Evolutionary conservation across 1,284 basidiomycete species (phyloP).

Genomic region (Porphyrellus sp.): DNA sequence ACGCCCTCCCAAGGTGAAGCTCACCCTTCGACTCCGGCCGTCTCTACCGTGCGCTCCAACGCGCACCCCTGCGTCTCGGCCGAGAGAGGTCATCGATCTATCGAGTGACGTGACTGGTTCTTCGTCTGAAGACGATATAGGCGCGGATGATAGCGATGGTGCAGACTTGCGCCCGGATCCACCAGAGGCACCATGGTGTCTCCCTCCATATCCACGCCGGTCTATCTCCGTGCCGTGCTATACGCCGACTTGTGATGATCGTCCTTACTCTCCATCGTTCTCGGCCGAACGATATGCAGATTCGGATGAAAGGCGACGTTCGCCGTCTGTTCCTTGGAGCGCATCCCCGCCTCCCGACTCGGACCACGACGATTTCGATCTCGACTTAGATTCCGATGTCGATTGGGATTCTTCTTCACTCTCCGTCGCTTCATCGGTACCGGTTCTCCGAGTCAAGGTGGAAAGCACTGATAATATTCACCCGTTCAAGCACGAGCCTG

Average conservation of each 20-base stretch:
- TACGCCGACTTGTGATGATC: constrained; percentile 43
- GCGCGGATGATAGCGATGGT: constrained; percentile 32
- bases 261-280: constrained; percentile 30
- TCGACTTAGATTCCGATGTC: constrained; percentile 37
- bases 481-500: constrained; percentile 54
- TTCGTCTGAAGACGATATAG: constrained; percentile 26
- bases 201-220: constrained; percentile 43
- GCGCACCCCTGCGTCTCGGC: constrained; percentile 18
- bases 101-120: constrained; percentile 38
- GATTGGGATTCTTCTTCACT: constrained; percentile 38
- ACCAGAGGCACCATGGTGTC: constrained; percentile 31
- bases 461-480: constrained; percentile 24
- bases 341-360: constrained; percentile 65
- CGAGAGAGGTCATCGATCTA: constrained; percentile 41
- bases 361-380: constrained; percentile 53
- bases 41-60: constrained; percentile 29
- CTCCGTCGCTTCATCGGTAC: constrained; percentile 24
- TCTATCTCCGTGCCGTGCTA: constrained; percentile 54
- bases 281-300: constrained; percentile 17
- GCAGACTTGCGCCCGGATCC: constrained; percentile 25
- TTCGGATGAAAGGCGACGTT: constrained; percentile 43
- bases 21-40: constrained; percentile 56
- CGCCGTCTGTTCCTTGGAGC: constrained; percentile 52
- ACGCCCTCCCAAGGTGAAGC: constrained; percentile 62
- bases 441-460: constrained; percentile 24